These are phyloP conservation scores for Mycena belliarum DNA, from an alignment of 768 basidiomycete genomes.

Conservation along the genomic window DNA sequence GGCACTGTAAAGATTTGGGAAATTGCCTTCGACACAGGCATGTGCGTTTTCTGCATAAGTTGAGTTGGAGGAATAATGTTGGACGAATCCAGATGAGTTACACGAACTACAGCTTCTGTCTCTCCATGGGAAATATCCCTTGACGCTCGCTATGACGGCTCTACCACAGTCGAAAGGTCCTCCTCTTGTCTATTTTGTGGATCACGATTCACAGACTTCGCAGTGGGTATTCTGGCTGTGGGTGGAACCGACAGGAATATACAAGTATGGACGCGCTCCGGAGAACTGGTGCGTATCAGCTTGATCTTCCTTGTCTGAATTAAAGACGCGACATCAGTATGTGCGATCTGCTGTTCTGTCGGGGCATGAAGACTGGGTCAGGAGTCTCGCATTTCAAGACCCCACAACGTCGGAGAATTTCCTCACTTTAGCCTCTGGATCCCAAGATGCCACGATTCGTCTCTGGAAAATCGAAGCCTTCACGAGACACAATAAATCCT, in stretches of 20 bases:
- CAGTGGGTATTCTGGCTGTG: conserved; percentile 75
- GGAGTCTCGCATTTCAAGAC: conserved; percentile 67
- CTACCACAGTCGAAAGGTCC: conserved; percentile 74
- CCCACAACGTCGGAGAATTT: conserved; percentile 36
- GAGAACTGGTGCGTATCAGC: conserved; percentile 45
- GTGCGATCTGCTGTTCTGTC: conserved; percentile 57
- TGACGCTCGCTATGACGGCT: conserved; percentile 61
- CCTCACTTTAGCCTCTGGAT: conserved; percentile 86
- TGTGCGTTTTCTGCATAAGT: conserved; percentile 17
- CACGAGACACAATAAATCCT: conserved; percentile 30
- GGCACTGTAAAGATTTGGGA: conserved; percentile 77
- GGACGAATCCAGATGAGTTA: conserved; percentile 33
- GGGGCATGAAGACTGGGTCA: conserved; percentile 98
- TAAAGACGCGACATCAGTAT: conserved; percentile 44
- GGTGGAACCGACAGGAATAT: conserved; percentile 81
- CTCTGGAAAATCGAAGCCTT: conserved; percentile 82
- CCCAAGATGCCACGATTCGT: conserved; percentile 92
- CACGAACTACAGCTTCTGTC: conserved; percentile 58
- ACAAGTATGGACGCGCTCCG: conserved; percentile 73
- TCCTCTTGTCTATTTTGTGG: conserved; percentile 13
- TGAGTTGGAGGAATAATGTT: conserved; percentile 10
- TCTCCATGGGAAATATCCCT: conserved; percentile 70
- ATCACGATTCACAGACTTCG: neutral
- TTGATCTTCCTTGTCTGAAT: neutral
- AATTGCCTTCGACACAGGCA: conserved; percentile 30